Conservation (phyloP, 352 stramenopile species). For the Phytophthora litchii region DNA sequence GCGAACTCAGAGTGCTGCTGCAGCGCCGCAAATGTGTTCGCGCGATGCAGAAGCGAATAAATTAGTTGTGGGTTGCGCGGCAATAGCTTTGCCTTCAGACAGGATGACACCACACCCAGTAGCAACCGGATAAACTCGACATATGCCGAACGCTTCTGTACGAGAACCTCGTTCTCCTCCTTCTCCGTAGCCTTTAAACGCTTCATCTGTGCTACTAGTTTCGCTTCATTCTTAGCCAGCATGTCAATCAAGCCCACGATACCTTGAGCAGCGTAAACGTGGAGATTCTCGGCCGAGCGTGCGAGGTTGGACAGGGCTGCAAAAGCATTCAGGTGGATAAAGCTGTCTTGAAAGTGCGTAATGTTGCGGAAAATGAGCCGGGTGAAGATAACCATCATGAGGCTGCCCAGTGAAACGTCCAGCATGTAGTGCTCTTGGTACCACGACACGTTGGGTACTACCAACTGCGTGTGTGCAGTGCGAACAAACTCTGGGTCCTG, state of each 20-base stretch:
- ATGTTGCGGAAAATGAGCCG: conserved; percentile 82
- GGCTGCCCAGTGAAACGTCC: conserved; percentile 72
- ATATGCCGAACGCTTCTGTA: conserved; percentile 66
- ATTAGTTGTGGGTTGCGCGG: conserved; percentile 86
- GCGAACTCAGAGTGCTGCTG: conserved; percentile 66
- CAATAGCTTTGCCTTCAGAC: conserved; percentile 66
- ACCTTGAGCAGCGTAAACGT: conserved; percentile 74
- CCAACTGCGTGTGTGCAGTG: conserved; percentile 61
- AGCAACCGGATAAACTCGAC: conserved; percentile 80
- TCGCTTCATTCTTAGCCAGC: conserved; percentile 76
- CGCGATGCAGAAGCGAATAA: conserved; percentile 83
- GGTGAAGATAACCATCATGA: conserved; percentile 83
- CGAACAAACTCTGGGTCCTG: conserved; percentile 67
- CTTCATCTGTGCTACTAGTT: conserved; percentile 59
- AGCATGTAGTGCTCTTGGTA: conserved; percentile 83
- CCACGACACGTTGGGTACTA: conserved; percentile 71
- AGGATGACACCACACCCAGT: conserved; percentile 68
- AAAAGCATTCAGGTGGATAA: conserved; percentile 81
- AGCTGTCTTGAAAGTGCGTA: conserved; percentile 79
- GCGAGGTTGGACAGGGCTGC: conserved; percentile 76
- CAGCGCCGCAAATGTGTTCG: conserved; percentile 60
- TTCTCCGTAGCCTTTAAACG: conserved; percentile 32
- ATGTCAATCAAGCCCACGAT: conserved; percentile 75
- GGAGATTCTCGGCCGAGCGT: conserved; percentile 70
- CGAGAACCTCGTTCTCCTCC: conserved; percentile 49